Base-by-base conservation (phyloP, 106 monocot genomes). In the Dendrobium nobile region DNA sequence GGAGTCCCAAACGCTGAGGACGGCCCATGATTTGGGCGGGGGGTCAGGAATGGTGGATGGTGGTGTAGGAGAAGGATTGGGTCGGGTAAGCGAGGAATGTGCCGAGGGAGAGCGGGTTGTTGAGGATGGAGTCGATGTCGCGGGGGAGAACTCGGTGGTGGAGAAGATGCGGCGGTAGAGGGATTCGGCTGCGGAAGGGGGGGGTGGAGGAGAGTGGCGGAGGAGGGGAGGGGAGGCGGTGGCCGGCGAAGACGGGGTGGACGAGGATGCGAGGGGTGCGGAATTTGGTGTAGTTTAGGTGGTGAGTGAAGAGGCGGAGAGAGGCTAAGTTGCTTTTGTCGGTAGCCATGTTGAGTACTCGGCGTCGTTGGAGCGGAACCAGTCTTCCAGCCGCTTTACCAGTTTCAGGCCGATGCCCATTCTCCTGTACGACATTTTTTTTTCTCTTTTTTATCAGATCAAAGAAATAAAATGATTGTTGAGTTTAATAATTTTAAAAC, bases 1-100 rank as follows among this genome's bases (percentile, higher is more conserved):
- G 79, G 83, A 86, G 84, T 97, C 89, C 96, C 96, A 97, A 20
- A 94, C 84, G 82, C 94, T 94, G 41, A 90, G 41, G 72, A 94
- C 96, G 7, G 96, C 94, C 96, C 96, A 97, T 67, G 94, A 92
- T 28, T 55, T 80, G 7, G 96, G 92, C 55, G 87, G 88, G 16
- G 59, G 19, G 58, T 68, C 5, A 90, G 78, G 75, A 87, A 41
- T 75, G 24, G 11, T 84, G 81, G 13, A 72, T 19, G 40, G 44
- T 11, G 45, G 51, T 13, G 51, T 51, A 51, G 51, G 51, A 51
- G 51, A 51, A 15, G 15, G 51, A 1, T 10, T 13, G 51, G 10
- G 51, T 51, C 41, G 84, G 84, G 22, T 86, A 55, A 47, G 88
- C 85, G 59, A 94, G 47, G 85, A 90, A 92, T 31, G 88, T 94